Percentiles rank a stretch among this genome's conserved stretches.
Evolutionary conservation across 495 filamentous ascomycete species (phyloP).

Genomic region (Clavariopsis aquatica): DNA sequence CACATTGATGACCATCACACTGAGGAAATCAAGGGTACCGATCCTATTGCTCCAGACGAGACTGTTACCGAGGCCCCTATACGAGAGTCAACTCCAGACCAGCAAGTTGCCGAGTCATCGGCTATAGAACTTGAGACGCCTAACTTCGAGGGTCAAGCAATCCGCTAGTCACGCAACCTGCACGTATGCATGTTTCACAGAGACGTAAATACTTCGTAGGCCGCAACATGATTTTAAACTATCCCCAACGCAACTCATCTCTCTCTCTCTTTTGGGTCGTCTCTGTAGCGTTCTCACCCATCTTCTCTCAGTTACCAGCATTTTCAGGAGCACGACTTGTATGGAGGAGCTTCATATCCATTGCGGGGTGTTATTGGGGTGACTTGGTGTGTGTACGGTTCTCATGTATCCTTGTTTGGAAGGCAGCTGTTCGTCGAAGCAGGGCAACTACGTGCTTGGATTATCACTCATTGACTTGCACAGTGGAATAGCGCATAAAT

Average conservation of each 20-base stretch:
- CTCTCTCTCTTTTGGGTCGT: background rate
- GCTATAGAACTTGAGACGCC: conserved; percentile 27
- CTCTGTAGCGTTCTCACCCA: conserved; percentile 5
- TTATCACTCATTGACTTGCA: background rate
- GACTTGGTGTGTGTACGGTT: conserved; percentile 7
- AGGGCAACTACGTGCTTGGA: background rate
- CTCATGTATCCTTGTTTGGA: background rate
- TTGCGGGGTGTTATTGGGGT: conserved; percentile 16
- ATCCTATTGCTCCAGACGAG: background rate
- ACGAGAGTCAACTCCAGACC: conserved; percentile 4
- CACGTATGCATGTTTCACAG: no score
- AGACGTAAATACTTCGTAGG: background rate
- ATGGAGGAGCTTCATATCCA: conserved; percentile 11
- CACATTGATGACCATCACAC: background rate
- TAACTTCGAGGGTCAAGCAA: conserved; percentile 22
- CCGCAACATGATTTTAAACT: background rate
- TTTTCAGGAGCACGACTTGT: conserved; percentile 31
- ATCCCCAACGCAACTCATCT: background rate
- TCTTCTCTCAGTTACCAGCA: conserved; percentile 17
- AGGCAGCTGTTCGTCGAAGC: background rate
- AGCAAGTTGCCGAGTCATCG: conserved; percentile 15
- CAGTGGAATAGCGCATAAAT: background rate
- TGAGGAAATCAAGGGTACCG: background rate
- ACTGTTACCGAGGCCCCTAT: background rate
- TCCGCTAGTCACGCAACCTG: conserved; percentile 16